A percentile compares a stretch with the other conserved stretches of the same genome.
Evolutionary conservation across 257 asterid species (phyloP).

Genomic region (Fraxinus excelsior): DNA sequence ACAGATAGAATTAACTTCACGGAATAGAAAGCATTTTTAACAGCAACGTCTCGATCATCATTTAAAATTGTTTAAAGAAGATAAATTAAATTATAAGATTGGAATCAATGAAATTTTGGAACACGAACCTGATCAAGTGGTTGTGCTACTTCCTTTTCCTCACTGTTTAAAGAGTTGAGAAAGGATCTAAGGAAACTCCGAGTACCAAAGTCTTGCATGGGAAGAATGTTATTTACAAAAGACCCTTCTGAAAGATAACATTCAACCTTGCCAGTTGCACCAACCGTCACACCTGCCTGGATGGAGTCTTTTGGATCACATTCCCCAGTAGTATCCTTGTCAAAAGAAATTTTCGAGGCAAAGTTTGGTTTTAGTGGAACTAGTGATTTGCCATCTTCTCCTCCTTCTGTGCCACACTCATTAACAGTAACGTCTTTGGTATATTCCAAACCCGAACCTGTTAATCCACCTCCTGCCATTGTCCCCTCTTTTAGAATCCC

Average conservation of each 20-base stretch:
- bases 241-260: constrained; percentile 36
- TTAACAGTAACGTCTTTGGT: constrained; percentile 21
- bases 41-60: neutral
- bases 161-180: constrained; percentile 35
- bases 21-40: neutral
- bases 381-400: constrained; percentile 21
- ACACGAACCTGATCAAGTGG: constrained; percentile 50
- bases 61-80: neutral
- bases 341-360: constrained; percentile 25
- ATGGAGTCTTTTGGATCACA: constrained; percentile 28
- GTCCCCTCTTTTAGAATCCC: constrained; percentile 52
- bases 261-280: constrained; percentile 12
- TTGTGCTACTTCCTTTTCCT: constrained; percentile 24
- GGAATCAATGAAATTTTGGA: neutral
- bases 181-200: constrained; percentile 46
- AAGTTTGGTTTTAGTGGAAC: constrained; percentile 25
- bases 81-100: neutral
- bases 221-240: constrained; percentile 33
- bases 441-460: constrained; percentile 24
- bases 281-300: constrained; percentile 25
- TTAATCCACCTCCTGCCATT: constrained; percentile 19
- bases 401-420: constrained; percentile 35
- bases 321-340: constrained; percentile 23
- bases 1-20: constrained; percentile 13
- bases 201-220: constrained; percentile 44